Base-by-base conservation (phyloP, 495 filamentous ascomycete genomes). In the Durotheca rogersii region DNA sequence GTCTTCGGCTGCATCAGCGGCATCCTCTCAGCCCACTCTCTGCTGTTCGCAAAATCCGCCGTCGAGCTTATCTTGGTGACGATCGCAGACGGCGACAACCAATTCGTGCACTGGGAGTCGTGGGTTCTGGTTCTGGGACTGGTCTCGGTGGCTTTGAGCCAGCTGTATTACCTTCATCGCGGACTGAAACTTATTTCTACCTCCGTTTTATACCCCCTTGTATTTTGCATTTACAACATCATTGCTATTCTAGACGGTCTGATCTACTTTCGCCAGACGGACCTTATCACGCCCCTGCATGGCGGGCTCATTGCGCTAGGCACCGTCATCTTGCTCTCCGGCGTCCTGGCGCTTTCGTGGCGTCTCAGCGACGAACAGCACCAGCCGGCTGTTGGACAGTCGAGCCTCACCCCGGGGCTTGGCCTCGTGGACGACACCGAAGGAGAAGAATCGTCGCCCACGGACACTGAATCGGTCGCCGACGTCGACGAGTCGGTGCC, bases 161-260 rank as follows among this genome's bases (percentile, higher is more conserved):
- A 99, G 69, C 77, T 99, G 11, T 99, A 94, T 71, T 97, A 91
- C 64, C 81, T 99, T 25, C 92, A 99, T 67, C 81, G 87, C 14
- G 93, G 93, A 41, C 76, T 99, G 48, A 95, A 95, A 64, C 76
- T 97, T 31, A 90, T 92, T 67, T 96, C 90, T 41, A 97, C 93
- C 12, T 95, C 89, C 69, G 83, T 99, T 40, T 80, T 99, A 57
- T 99, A 99, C 72, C 93, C 93, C 4, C 86, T 97, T 60, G 90
- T 96, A 27, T 99, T 99, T 71, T 99, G 93, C 81, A 84, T 96
- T 53, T 99, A 97, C 75, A 99, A 99, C 76, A 96, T 99, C 58
- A 92, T 96, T 54, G 94, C 93, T 49, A 99, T 97, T 56, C 73
- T 97, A 51, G 94, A 99, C 70, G 93, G 93, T 12, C 75, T 99